Evolutionary conservation across 176 grass and related monocot genomes (phyloP).

Genomic region (Canna indica): DNA sequence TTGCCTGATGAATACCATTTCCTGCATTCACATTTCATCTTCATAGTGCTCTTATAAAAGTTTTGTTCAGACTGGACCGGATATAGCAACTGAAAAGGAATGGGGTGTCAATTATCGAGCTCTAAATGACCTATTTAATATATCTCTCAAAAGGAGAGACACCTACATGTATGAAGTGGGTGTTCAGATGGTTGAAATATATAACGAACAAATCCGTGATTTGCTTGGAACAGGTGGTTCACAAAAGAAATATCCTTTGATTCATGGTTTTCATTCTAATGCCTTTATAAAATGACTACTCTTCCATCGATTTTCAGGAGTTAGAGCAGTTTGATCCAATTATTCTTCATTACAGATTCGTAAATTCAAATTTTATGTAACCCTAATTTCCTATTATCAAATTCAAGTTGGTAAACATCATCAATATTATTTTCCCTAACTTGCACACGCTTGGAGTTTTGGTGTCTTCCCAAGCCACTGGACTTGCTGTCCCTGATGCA

Average conservation of each 20-base stretch:
- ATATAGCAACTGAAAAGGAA: conserved; percentile 72
- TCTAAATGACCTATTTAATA: conserved; percentile 87
- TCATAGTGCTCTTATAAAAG: neutral
- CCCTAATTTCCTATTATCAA: neutral
- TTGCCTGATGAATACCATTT: neutral
- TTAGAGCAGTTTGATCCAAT: no score
- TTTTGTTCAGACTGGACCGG: conserved; percentile 60
- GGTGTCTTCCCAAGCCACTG: conserved; percentile 83
- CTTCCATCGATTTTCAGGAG: neutral
- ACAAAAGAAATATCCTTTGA: conserved; percentile 96
- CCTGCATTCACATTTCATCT: neutral
- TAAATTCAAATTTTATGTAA: neutral
- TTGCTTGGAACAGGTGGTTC: conserved; percentile 73
- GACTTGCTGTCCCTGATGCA: conserved; percentile 89
- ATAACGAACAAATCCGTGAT: conserved; percentile 98
- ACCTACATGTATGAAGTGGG: conserved; percentile 80
- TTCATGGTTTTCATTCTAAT: neutral
- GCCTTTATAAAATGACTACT: neutral
- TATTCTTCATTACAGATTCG: no score
- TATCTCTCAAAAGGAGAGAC: conserved; percentile 75
- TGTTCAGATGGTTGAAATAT: conserved; percentile 99
- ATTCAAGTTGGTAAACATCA: neutral
- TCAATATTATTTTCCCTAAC: conserved; percentile 26
- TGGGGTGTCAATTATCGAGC: conserved; percentile 99
- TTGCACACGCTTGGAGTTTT: conserved; percentile 74